Conservation (phyloP, 1,139 yeast genomes). For the Suhomyces anneliseae region DNA sequence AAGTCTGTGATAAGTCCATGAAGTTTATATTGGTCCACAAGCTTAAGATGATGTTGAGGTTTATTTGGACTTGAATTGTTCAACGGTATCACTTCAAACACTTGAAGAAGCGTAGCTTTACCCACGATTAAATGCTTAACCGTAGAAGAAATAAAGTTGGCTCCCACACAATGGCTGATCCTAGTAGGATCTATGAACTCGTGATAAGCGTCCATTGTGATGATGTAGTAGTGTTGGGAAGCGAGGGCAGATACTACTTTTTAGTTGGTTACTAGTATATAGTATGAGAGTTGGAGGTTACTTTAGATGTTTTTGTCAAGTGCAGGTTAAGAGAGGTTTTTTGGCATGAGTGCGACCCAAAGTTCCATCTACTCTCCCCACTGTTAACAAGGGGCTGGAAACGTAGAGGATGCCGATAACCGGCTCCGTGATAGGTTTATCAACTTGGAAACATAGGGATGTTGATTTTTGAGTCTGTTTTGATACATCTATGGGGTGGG, state of each 20-base stretch:
- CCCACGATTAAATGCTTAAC: slow-evolving; percentile 63
- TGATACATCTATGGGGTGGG: not conserved
- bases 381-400: not conserved
- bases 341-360: not conserved
- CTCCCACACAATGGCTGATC: slow-evolving; percentile 61
- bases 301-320: not conserved
- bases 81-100: slow-evolving; percentile 49
- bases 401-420: not conserved
- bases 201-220: slow-evolving; percentile 74
- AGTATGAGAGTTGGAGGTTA: not conserved
- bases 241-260: slow-evolving; percentile 4
- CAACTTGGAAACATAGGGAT: not conserved
- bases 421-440: not conserved
- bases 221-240: not conserved
- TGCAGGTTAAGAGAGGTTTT: slow-evolving; percentile 15
- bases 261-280: not conserved
- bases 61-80: slow-evolving; percentile 21
- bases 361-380: not conserved
- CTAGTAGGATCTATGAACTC: slow-evolving; percentile 80
- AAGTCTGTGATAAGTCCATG: slow-evolving; percentile 71
- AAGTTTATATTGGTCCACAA: slow-evolving; percentile 66
- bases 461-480: not conserved
- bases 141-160: slow-evolving; percentile 57
- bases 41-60: slow-evolving; percentile 41
- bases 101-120: slow-evolving; percentile 70